A percentile compares a stretch with the other conserved stretches of the same genome.
Conservation (phyloP, 78 protist species). For the Protostelium mycophagum region DNA sequence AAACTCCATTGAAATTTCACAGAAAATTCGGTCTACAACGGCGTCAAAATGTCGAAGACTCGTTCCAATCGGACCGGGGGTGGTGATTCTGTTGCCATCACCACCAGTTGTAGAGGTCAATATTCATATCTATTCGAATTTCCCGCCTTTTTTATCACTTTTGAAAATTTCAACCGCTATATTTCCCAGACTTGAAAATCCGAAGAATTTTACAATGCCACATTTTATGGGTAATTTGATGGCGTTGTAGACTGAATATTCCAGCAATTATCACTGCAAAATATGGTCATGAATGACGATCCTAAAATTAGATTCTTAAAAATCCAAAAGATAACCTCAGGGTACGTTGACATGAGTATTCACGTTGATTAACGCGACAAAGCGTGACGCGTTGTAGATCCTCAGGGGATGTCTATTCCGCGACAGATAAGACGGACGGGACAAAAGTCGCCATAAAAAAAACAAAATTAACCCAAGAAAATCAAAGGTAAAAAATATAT, state of each 20-base stretch:
- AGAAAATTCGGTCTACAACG: too few relatives aligned
- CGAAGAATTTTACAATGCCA: too few relatives aligned
- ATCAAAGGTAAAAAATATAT: slow-evolving; percentile 17
- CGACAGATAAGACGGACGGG: background rate
- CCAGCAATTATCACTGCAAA: background rate
- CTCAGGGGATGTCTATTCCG: slow-evolving; percentile 55
- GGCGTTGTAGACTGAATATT: background rate
- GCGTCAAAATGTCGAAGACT: too few relatives aligned
- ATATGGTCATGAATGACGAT: background rate
- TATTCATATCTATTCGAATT: too few relatives aligned
- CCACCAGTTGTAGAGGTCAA: background rate
- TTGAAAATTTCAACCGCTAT: too few relatives aligned
- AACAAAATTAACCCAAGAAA: slow-evolving; percentile 46
- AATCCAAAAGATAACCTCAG: background rate
- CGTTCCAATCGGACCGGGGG: background rate
- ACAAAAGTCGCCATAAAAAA: slow-evolving; percentile 66
- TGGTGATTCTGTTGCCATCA: background rate
- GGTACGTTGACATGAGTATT: background rate
- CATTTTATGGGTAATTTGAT: background rate
- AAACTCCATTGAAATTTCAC: too few relatives aligned
- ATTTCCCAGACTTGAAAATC: too few relatives aligned
- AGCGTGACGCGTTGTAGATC: too few relatives aligned
- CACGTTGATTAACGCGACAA: too few relatives aligned
- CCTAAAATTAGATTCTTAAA: background rate
- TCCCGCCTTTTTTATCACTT: too few relatives aligned